Evolutionary conservation across 2,329 filamentous ascomycete genomes (phyloP).

Genomic region (Penicillium corylophilum): DNA sequence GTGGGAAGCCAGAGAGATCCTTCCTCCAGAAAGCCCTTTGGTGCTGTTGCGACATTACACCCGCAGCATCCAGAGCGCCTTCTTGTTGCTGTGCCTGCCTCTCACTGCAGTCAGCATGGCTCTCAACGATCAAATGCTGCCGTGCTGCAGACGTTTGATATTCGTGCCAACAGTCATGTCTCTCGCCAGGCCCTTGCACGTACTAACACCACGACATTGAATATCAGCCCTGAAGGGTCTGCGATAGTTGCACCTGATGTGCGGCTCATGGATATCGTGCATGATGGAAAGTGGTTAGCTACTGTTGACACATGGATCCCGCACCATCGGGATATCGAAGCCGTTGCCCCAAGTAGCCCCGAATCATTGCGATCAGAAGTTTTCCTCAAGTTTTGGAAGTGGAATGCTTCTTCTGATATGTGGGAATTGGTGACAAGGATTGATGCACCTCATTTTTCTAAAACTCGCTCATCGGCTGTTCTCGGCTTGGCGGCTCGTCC

Average conservation of each 20-base stretch:
- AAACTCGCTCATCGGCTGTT: slow-evolving; percentile 56
- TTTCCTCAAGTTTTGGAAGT: slow-evolving; percentile 88
- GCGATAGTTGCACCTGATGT: slow-evolving; percentile 76
- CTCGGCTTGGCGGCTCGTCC: slow-evolving; percentile 74
- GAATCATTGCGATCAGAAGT: slow-evolving; percentile 56
- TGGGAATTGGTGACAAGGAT: slow-evolving; percentile 81
- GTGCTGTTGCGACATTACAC: slow-evolving; percentile 59
- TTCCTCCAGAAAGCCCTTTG: slow-evolving; percentile 7
- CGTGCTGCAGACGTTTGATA: slow-evolving; percentile 77
- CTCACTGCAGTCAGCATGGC: slow-evolving; percentile 38
- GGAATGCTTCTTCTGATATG: slow-evolving; percentile 52
- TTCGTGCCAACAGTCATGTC: slow-evolving; percentile 73
- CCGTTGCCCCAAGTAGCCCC: slow-evolving; percentile 48
- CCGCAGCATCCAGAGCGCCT: slow-evolving; percentile 63
- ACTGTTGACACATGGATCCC: slow-evolving; percentile 91
- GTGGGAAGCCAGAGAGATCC: slow-evolving; percentile 52
- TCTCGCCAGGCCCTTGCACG: slow-evolving; percentile 85
- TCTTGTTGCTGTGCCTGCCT: slow-evolving; percentile 64
- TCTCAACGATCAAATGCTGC: slow-evolving; percentile 53
- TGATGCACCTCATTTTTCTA: slow-evolving; percentile 72
- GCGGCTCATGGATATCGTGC: slow-evolving; percentile 70
- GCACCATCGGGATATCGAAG: slow-evolving; percentile 64
- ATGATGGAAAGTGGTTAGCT: slow-evolving; percentile 83
- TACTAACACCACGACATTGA: slow-evolving; percentile 81
- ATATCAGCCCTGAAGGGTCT: slow-evolving; percentile 68